Conservation (phyloP, 179 eudicot species). For the Camellia oleifera region DNA sequence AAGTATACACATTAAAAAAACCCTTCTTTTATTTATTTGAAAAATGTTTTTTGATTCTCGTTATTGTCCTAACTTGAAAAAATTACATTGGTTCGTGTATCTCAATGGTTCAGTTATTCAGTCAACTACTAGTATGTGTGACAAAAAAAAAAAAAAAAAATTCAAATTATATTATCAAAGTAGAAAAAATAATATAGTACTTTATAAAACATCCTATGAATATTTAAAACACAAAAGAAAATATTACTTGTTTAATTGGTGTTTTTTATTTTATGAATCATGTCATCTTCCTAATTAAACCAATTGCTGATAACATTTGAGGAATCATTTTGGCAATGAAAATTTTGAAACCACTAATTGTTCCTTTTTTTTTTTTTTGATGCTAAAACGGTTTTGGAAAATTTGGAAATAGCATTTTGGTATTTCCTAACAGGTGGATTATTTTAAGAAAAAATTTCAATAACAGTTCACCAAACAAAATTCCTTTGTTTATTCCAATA, state of each 20-base stretch:
- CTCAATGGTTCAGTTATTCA: background rate
- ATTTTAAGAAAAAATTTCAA: too few species aligned
- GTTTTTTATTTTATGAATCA: background rate
- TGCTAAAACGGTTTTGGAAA: too few species aligned
- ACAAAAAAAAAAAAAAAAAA: background rate
- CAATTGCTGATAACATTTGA: background rate
- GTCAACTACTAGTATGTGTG: background rate
- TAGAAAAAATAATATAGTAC: background rate
- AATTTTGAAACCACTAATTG: too few species aligned
- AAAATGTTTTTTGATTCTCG: background rate
- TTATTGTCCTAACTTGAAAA: background rate
- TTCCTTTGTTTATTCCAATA: too few species aligned
- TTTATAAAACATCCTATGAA: background rate
- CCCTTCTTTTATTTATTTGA: too few species aligned
- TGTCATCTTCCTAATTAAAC: background rate
- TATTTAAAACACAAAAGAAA: background rate
- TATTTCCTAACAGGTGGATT: too few species aligned
- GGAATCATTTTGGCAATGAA: background rate
- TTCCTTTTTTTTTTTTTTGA: too few species aligned
- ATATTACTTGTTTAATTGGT: background rate
- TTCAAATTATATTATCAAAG: background rate
- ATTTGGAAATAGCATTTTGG: too few species aligned
- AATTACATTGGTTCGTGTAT: background rate
- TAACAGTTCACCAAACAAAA: too few species aligned
- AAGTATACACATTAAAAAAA: too few species aligned